These are phyloP conservation scores for Mycena vitilis DNA, from an alignment of 768 basidiomycete genomes.

Conservation along the genomic window DNA sequence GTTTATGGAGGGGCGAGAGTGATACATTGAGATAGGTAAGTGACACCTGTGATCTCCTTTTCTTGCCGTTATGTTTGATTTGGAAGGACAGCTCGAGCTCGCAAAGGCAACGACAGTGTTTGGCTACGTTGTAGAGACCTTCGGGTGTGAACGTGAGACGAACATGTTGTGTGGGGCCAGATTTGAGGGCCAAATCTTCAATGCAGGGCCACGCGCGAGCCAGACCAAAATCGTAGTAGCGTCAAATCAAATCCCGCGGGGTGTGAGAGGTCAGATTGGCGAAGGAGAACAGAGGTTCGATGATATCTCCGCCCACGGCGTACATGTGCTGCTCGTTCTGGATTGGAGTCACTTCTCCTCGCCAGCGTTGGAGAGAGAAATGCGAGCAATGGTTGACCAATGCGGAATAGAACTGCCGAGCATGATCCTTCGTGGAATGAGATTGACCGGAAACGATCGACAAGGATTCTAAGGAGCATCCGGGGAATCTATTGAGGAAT, in stretches of 20 bases:
- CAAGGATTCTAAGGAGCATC: neutral
- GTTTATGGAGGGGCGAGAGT: neutral
- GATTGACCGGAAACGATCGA: neutral
- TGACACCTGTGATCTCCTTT: neutral
- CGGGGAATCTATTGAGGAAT: neutral
- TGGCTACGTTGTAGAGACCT: neutral
- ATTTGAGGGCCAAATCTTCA: neutral
- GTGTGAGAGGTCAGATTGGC: constrained; percentile 3
- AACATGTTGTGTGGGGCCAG: neutral
- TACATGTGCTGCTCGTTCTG: neutral
- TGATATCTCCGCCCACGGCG: neutral
- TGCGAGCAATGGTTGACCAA: neutral
- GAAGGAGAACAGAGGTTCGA: constrained; percentile 9
- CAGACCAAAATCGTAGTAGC: neutral
- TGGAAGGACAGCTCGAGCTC: neutral
- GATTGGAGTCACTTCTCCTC: neutral
- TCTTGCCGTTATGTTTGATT: neutral
- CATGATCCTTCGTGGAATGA: neutral
- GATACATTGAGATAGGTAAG: neutral
- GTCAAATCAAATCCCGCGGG: constrained; percentile 5
- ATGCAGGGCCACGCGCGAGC: constrained; percentile 13
- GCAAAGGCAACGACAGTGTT: neutral
- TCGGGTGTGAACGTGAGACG: constrained; percentile 1
- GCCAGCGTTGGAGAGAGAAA: neutral
- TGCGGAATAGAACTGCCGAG: constrained; percentile 7